Conservation (phyloP, 2,329 filamentous ascomycete genomes). For the Leptographium flavum region DNA sequence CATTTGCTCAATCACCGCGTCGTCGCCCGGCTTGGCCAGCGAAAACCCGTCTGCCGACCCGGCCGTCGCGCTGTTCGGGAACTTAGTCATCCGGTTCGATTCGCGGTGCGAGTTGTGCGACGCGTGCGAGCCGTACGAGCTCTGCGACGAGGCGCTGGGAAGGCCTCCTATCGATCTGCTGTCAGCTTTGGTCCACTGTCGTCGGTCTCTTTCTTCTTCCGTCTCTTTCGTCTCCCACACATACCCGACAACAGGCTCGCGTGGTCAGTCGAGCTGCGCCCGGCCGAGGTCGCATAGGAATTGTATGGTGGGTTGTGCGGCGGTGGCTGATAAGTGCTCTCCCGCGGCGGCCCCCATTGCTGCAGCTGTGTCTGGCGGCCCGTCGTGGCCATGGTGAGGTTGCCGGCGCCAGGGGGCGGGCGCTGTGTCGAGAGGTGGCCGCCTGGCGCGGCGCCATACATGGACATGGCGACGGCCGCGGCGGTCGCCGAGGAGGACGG, state of each 20-base stretch:
- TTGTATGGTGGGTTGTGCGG: constrained; percentile 48
- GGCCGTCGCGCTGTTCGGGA: constrained; percentile 23
- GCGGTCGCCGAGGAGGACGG: constrained; percentile 18
- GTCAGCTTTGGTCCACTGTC: too few relatives aligned
- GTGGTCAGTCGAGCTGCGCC: constrained; percentile 39
- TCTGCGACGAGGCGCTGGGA: constrained; percentile 41
- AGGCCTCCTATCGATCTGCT: constrained; percentile 24
- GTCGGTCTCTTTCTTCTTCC: too few relatives aligned
- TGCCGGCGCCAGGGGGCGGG: constrained; percentile 38
- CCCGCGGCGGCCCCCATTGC: constrained; percentile 54
- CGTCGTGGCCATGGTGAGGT: constrained; percentile 57
- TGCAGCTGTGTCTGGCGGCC: constrained; percentile 63
- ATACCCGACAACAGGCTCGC: constrained; percentile 42
- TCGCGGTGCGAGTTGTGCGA: constrained; percentile 39
- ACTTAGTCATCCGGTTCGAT: constrained; percentile 42
- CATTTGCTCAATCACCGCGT: constrained; percentile 75
- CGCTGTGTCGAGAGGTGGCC: constrained; percentile 49
- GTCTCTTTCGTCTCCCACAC: too few relatives aligned
- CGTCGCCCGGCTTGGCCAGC: constrained; percentile 63
- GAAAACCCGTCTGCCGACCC: constrained; percentile 34
- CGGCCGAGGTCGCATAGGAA: constrained; percentile 46
- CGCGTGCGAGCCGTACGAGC: constrained; percentile 37
- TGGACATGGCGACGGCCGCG: constrained; percentile 16
- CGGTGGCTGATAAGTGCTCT: constrained; percentile 34
- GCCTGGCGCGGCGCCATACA: constrained; percentile 22